phyloP scores from a whole-genome alignment of 345 rosid genomes.

The Nasturtium officinale region DNA sequence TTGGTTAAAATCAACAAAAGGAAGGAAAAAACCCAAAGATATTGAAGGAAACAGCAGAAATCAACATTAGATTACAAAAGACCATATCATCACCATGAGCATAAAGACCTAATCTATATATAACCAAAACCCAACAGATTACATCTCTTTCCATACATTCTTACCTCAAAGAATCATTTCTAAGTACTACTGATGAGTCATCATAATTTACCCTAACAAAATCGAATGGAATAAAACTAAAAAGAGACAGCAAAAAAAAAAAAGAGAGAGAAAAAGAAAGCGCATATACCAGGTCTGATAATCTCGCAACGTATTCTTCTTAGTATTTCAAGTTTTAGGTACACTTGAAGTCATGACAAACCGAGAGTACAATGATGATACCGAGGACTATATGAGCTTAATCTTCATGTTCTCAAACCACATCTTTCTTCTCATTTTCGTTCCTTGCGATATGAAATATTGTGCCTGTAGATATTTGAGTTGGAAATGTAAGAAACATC shows the following conservation, averaged over 20 bases:
- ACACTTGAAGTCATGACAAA: constrained; percentile 66
- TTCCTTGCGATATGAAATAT: constrained; percentile 74
- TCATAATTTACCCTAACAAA: constrained; percentile 16
- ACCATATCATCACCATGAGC: constrained; percentile 4
- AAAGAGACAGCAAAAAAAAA: no score
- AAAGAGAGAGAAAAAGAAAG: not conserved
- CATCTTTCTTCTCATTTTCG: constrained; percentile 71
- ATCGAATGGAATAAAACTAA: no score
- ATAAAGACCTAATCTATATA: constrained; percentile 17
- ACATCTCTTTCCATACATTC: constrained; percentile 17
- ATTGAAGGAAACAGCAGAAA: not conserved
- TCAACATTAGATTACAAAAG: constrained; percentile 10
- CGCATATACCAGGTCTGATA: not conserved
- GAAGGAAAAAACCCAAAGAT: no score
- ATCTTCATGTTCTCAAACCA: constrained; percentile 85
- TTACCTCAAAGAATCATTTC: constrained; percentile 9
- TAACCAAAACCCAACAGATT: constrained; percentile 17
- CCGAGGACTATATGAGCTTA: constrained; percentile 66
- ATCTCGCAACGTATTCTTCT: not conserved
- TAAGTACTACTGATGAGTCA: constrained; percentile 16
- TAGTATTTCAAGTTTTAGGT: constrained; percentile 12
- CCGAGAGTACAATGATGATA: constrained; percentile 57
- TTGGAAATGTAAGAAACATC: not conserved
- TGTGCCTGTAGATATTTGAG: constrained; percentile 55
- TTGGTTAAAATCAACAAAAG: not conserved